These are phyloP conservation scores for Candida gorgasii DNA, from an alignment of 805 yeast genomes.

Conservation along the genomic window DNA sequence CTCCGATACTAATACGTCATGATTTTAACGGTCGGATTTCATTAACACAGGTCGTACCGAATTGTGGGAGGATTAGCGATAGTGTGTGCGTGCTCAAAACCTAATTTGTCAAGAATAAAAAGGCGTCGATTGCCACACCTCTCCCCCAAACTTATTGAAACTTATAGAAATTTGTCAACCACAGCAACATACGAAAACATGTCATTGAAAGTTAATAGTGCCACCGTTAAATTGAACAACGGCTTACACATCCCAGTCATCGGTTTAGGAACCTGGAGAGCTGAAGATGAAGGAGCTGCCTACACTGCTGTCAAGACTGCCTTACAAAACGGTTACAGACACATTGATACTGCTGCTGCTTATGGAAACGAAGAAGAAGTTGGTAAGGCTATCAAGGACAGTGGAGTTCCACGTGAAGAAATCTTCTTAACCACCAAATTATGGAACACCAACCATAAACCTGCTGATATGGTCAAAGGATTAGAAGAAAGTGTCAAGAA, in stretches of 20 bases:
- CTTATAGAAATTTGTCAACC: no score
- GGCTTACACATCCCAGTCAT: slow-evolving; percentile 65
- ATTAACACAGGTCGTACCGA: no score
- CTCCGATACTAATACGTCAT: no score
- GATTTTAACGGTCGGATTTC: no score
- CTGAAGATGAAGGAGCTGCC: slow-evolving; percentile 52
- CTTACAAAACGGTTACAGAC: slow-evolving; percentile 66
- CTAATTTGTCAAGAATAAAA: no score
- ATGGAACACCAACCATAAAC: slow-evolving; percentile 55
- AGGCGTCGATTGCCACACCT: no score
- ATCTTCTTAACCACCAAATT: slow-evolving; percentile 74
- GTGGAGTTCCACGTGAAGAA: slow-evolving; percentile 65
- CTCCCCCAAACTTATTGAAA: no score
- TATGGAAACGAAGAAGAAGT: slow-evolving; percentile 69
- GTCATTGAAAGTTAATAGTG: slow-evolving; percentile 8
- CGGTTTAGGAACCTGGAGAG: slow-evolving; percentile 76
- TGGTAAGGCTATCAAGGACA: slow-evolving; percentile 53
- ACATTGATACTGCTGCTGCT: slow-evolving; percentile 74
- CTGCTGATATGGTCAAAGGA: slow-evolving; percentile 53
- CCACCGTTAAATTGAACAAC: slow-evolving; percentile 51
- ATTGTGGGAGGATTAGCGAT: no score
- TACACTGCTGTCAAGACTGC: slow-evolving; percentile 61
- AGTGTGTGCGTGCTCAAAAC: no score
- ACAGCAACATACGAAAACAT: no score
- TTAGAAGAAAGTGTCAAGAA: slow-evolving; percentile 60